Base-by-base conservation (phyloP, 2,329 filamentous ascomycete genomes). In the Alternaria hordeiaustralica region DNA sequence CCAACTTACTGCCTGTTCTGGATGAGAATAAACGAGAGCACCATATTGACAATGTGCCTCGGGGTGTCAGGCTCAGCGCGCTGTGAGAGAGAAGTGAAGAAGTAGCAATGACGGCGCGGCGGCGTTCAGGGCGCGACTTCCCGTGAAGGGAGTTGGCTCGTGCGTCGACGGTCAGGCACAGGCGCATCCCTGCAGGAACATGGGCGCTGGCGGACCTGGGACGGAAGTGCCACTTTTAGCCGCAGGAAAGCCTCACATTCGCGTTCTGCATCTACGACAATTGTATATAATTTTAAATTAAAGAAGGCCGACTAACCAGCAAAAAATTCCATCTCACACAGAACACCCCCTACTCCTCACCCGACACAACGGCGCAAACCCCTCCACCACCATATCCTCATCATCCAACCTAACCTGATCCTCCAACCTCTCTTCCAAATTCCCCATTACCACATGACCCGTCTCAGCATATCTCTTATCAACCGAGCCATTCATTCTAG, bases 11-110 rank as follows among this genome's bases (percentile, higher is more conserved):
- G 93, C 72, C 93, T 89, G 80, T 96, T 96, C 78, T 96, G 93
- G 60, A 96, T 94, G 68, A 96, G 85, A 70, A 96, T 95, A 77
- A 96, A 96, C 58, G 93, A 96, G 73, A 96, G 88, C 79, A 96
- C 84, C 83, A 85, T 86, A 13, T 68, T 80, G 26, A 23, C 63
- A 60, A 51, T 63, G 51, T 60, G 63, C 60, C 63, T 60, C 45
- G 33, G 15, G 6, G 6, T 13, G 21, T 46, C 58, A 45, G 63
- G 59, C 63, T 59, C 63, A 33, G 63, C 60, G 63, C 63, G 59
- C 59, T 61, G 43, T 33, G 13, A n/a, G 55, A 55, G 44, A 15
- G 28, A 36, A 25, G 20, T 10, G 21, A n/a, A 12, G n/a, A 30
- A 36, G 53, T 47, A 53, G 49, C 45, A 21, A 57, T 9, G 55